Evolutionary conservation across 2,329 filamentous ascomycete genomes (phyloP).

Genomic region (Pyrenochaeta sp.): DNA sequence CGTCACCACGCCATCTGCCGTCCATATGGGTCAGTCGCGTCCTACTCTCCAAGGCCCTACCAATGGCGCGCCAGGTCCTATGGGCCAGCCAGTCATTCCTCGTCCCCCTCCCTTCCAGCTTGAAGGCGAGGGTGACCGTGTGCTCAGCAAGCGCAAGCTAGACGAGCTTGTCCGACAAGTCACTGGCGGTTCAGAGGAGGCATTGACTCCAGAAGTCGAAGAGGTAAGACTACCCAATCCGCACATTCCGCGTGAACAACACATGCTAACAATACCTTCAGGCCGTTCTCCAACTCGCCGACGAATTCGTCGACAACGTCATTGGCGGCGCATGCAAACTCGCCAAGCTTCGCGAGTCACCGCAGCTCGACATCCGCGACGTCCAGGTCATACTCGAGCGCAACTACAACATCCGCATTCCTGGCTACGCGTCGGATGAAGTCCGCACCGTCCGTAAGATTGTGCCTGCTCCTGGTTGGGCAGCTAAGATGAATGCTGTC

Average conservation of each 20-base stretch:
- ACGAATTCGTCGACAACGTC: slow-evolving; percentile 94
- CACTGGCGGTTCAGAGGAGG: slow-evolving; percentile 81
- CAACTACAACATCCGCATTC: slow-evolving; percentile 80
- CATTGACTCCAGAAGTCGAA: slow-evolving; percentile 90
- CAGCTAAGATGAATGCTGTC: slow-evolving; percentile 95
- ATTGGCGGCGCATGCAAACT: slow-evolving; percentile 87
- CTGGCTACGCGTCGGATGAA: slow-evolving; percentile 93
- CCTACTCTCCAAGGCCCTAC: slow-evolving; percentile 85
- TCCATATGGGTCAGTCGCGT: slow-evolving; percentile 73
- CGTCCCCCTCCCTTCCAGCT: slow-evolving; percentile 85
- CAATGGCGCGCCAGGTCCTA: slow-evolving; percentile 78
- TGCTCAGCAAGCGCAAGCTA: slow-evolving; percentile 97
- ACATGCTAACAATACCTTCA: slow-evolving; percentile 48
- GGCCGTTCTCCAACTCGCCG: slow-evolving; percentile 87
- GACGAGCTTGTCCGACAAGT: slow-evolving; percentile 95
- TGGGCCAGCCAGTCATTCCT: slow-evolving; percentile 84
- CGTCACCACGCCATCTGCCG: slow-evolving; percentile 74
- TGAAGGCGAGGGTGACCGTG: slow-evolving; percentile 88
- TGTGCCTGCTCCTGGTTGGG: slow-evolving; percentile 86
- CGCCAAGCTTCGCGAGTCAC: slow-evolving; percentile 89
- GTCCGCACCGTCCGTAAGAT: slow-evolving; percentile 93
- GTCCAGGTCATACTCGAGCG: slow-evolving; percentile 65
- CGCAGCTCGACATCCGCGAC: slow-evolving; percentile 81
- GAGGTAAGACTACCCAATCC: slow-evolving; percentile 69
- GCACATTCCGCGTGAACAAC: not conserved